Conservation (phyloP, 202 grass and related monocot species). For the Zizania palustris region DNA sequence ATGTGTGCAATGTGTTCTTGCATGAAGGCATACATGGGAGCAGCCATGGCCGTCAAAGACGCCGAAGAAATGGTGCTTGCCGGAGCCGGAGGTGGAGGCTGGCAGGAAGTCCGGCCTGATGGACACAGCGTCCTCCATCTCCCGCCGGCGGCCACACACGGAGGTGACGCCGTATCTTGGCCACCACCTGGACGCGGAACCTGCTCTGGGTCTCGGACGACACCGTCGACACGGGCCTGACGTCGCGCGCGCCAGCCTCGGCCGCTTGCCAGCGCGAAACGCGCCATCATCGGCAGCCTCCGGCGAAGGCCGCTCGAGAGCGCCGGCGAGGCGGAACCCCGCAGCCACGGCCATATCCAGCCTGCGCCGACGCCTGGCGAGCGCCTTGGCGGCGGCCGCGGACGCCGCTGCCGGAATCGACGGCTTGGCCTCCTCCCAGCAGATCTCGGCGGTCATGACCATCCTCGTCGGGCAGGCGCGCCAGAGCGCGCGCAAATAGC, state of each 20-base stretch:
- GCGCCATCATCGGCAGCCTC: not conserved
- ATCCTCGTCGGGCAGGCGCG: not conserved
- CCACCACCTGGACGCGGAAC: slow-evolving; percentile 26
- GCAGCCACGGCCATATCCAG: slow-evolving; percentile 40
- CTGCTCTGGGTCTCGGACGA: not conserved
- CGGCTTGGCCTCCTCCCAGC: slow-evolving; percentile 51
- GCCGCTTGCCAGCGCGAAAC: slow-evolving; percentile 8
- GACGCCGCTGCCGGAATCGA: slow-evolving; percentile 22
- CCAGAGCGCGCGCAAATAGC: slow-evolving; percentile 4
- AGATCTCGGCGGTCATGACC: slow-evolving; percentile 62
- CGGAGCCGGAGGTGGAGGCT: not conserved
- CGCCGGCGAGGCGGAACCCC: slow-evolving; percentile 10
- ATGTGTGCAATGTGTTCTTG: not conserved
- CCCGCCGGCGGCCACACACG: slow-evolving; percentile 63
- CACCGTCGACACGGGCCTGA: not conserved
- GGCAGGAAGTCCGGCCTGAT: slow-evolving; percentile 56
- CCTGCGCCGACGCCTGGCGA: slow-evolving; percentile 38
- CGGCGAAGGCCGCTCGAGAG: not conserved
- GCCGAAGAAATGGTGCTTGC: slow-evolving; percentile 69
- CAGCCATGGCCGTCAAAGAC: slow-evolving; percentile 88
- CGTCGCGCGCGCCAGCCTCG: slow-evolving; percentile 37
- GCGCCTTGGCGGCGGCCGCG: slow-evolving; percentile 20
- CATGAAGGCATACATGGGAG: slow-evolving; percentile 51
- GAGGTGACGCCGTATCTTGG: slow-evolving; percentile 63
- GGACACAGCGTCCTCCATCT: slow-evolving; percentile 81